Evolutionary conservation across 345 rosid genomes (phyloP).

Genomic region (Camelina hispida): DNA sequence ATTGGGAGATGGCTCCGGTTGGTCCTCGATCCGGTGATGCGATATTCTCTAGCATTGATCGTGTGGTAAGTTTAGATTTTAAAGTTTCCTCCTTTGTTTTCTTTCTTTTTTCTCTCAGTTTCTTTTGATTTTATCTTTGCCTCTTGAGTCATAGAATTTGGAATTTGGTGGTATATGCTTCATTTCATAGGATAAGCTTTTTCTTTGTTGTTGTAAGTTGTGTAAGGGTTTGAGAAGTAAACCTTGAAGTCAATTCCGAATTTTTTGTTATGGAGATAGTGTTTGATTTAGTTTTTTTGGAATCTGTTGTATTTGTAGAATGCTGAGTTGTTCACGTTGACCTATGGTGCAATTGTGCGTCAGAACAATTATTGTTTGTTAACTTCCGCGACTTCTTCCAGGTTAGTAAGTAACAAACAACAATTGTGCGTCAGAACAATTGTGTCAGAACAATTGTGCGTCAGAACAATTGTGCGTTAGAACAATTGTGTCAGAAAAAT

Average conservation of each 20-base stretch:
- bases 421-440: no score
- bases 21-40: constrained; percentile 95
- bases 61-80: constrained; percentile 60
- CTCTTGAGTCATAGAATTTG: not conserved
- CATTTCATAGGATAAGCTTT: not conserved
- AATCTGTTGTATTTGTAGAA: constrained; percentile 56
- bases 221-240: constrained; percentile 6
- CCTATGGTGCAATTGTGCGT: constrained; percentile 91
- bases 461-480: no score
- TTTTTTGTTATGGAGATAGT: constrained; percentile 8
- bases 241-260: not conserved
- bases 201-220: constrained; percentile 5
- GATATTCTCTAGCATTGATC: constrained; percentile 83
- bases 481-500: no score
- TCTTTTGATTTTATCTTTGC: not conserved
- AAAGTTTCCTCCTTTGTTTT: not conserved
- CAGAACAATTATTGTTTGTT: no score
- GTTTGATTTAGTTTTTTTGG: constrained; percentile 17
- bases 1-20: constrained; percentile 60
- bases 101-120: not conserved
- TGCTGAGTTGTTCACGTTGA: constrained; percentile 88
- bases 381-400: no score
- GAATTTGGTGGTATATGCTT: not conserved
- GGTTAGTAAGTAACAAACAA: no score
- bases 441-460: no score